Evolutionary conservation across 441 rosid genomes (phyloP).

Genomic region (Viola pubescens): DNA sequence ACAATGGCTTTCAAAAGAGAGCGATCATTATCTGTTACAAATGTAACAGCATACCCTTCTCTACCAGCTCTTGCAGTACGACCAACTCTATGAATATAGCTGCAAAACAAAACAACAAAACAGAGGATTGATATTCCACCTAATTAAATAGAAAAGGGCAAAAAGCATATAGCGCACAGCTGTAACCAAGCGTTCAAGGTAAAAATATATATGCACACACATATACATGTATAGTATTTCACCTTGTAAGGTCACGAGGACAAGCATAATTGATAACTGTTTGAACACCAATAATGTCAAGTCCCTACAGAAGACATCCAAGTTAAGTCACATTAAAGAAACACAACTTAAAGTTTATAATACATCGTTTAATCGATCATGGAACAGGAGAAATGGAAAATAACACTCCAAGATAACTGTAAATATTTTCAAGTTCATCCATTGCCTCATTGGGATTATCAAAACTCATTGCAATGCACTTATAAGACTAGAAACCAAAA

Average conservation of each 20-base stretch:
- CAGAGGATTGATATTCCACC: not conserved
- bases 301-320: constrained; percentile 50
- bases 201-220: no score
- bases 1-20: constrained; percentile 93
- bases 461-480: no score
- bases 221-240: not conserved
- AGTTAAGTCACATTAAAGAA: constrained; percentile 12
- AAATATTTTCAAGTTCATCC: no score
- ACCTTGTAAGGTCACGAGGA: constrained; percentile 96
- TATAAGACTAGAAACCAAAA: no score
- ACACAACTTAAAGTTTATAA: not conserved
- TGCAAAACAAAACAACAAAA: constrained; percentile 27
- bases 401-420: no score
- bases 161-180: no score
- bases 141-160: no score
- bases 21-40: constrained; percentile 86
- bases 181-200: no score
- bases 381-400: no score
- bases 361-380: no score
- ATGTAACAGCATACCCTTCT: constrained; percentile 96
- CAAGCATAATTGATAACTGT: constrained; percentile 95
- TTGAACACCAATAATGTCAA: constrained; percentile 95
- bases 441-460: no score
- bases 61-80: constrained; percentile 98
- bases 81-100: constrained; percentile 95